Conservation (phyloP, 2,329 filamentous ascomycete species). For the Fusarium ramigenum region DNA sequence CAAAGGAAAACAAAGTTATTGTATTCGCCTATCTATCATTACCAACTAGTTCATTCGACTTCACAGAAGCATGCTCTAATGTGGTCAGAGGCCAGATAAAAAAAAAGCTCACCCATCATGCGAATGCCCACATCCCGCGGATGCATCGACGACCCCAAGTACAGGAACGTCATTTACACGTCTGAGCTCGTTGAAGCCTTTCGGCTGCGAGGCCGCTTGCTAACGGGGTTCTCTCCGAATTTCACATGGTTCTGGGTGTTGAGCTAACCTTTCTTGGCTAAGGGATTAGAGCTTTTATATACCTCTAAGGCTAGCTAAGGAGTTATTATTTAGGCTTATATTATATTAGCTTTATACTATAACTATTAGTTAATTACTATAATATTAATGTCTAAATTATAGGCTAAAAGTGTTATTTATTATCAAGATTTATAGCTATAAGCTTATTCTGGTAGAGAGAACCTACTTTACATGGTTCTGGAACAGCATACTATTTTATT, state of each 20-base stretch:
- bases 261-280: too few relatives aligned
- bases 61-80: background rate
- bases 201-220: background rate
- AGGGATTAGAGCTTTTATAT: too few relatives aligned
- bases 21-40: accelerated
- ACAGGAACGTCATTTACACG: background rate
- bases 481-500: background rate
- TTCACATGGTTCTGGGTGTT: background rate
- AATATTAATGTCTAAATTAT: too few relatives aligned
- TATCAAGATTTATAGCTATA: too few relatives aligned
- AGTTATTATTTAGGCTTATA: too few relatives aligned
- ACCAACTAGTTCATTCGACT: accelerated
- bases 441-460: too few relatives aligned
- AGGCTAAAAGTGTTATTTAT: too few relatives aligned
- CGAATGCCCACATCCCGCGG: too few relatives aligned
- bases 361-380: too few relatives aligned
- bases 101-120: background rate
- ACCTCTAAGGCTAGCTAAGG: too few relatives aligned
- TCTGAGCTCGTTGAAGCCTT: background rate
- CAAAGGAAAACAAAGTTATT: background rate
- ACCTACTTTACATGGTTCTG: background rate
- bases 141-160: too few relatives aligned
- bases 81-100: background rate
- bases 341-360: too few relatives aligned
- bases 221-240: background rate